Evolutionary conservation across 179 eudicot genomes (phyloP), one percentile per base, ranked within the genome.

Genomic region (Sideroxylon spinosum): DNA sequence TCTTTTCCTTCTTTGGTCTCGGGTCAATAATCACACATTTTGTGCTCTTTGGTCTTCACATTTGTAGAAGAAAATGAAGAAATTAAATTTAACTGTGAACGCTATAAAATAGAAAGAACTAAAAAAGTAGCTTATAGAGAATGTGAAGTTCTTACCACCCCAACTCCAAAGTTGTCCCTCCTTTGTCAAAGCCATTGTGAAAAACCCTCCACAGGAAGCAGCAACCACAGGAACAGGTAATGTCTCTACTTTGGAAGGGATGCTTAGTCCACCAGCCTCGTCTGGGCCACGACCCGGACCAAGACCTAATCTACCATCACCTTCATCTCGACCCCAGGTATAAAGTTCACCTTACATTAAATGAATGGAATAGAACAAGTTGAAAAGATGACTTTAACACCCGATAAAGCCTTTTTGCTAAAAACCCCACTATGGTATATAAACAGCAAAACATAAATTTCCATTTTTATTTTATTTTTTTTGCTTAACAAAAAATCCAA

Each of bases 321-420:
- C 99, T 89, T 95, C 99, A 78, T 95, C 99, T 83, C 98, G 90
- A 44, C 99, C 99, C 98, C 98, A 93, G 23, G 92, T 89, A 83
- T 91, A 95, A 53, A 95, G 79, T 81, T 90, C 90, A 73, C 99
- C 98, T 95, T 44, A 37, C 19, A 84, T 44, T 32, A 60, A 22
- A 49, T 20, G 13, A 74, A 22, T 12, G 10, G 37, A 70, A 81
- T 9, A 50, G 13, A 79, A 26, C 16, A 20, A 49, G 6, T 55
- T 26, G 16, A 56, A 71, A 23, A 57, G 12, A 57, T 26, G 32
- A 55, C 60, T 6, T 55, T 20, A 53, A 13, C 7, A 22, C 0
- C 19, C 17, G 5, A 16, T 13, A 29, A 32, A 59, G 9, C 32
- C 25, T 74, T 59, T 59, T n/a, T n/a, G 28, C 64, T 17, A 28